Conservation (phyloP, 2,329 filamentous ascomycete genomes). For the Monosporascus sp. region DNA sequence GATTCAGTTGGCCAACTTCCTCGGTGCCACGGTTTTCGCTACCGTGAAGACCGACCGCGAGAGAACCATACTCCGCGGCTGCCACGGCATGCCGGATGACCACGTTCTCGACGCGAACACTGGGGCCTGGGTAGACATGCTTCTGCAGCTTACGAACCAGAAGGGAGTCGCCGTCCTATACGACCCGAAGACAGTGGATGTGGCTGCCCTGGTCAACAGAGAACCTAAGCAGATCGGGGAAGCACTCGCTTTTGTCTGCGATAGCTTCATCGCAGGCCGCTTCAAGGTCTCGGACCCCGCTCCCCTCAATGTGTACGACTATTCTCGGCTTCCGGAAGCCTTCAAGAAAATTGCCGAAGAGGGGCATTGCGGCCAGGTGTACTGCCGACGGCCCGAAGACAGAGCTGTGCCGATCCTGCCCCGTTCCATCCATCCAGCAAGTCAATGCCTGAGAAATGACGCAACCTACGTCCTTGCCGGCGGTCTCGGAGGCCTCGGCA, state of each 20-base stretch:
- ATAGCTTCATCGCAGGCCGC: conserved; percentile 1
- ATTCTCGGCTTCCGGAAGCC: conserved; percentile 9
- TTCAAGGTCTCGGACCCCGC: conserved; percentile 1
- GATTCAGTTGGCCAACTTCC: conserved; percentile 32
- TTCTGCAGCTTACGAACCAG: conserved; percentile 27
- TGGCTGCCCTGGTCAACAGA: conserved; percentile 9
- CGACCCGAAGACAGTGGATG: conserved; percentile 35
- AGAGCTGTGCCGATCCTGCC: conserved; percentile 9
- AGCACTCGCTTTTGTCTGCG: conserved; percentile 7
- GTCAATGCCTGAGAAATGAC: conserved; percentile 11
- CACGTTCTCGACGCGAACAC: conserved; percentile 35
- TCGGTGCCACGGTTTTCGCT: conserved; percentile 36
- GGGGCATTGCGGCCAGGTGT: background rate
- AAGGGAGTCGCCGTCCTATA: conserved; percentile 40
- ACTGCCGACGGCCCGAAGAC: conserved; percentile 5
- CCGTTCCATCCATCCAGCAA: conserved; percentile 2
- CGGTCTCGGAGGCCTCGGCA: conserved; percentile 53
- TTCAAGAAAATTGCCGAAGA: conserved; percentile 1
- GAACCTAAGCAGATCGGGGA: conserved; percentile 9
- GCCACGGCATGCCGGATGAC: conserved; percentile 27
- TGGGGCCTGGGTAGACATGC: conserved; percentile 26
- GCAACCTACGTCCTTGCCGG: conserved; percentile 52
- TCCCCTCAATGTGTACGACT: conserved; percentile 5
- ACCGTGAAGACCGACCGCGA: conserved; percentile 35
- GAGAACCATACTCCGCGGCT: conserved; percentile 26